These are phyloP conservation scores for Cladophialophora yegresii DNA, from an alignment of 2,329 filamentous ascomycete species.

Conservation along the genomic window DNA sequence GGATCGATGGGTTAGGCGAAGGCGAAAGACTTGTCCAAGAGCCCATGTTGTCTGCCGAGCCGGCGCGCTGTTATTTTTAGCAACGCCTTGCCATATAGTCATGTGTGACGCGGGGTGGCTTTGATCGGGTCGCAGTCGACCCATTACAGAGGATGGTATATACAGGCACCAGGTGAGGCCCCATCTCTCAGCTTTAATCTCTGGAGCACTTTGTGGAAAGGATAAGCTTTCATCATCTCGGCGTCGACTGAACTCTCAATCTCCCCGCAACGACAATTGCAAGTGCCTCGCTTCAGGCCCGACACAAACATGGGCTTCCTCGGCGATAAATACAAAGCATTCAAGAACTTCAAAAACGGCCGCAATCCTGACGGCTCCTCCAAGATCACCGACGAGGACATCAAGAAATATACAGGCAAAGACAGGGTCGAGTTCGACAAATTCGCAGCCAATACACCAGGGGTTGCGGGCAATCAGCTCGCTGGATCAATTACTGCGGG, in stretches of 20 bases:
- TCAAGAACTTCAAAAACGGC: constrained; percentile 21
- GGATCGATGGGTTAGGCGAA: too few species aligned
- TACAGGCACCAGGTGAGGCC: not conserved
- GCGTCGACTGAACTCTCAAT: not conserved
- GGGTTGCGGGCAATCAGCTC: constrained; percentile 24
- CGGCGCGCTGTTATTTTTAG: not conserved
- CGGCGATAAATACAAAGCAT: constrained; percentile 25
- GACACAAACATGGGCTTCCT: constrained; percentile 15
- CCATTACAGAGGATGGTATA: not conserved
- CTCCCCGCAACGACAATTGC: not conserved
- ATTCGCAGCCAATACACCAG: constrained; percentile 22
- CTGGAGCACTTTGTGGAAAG: not conserved
- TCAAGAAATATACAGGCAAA: constrained; percentile 27
- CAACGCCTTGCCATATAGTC: not conserved
- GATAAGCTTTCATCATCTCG: not conserved
- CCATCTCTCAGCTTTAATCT: not conserved
- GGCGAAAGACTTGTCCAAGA: not conserved
- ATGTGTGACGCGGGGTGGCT: not conserved
- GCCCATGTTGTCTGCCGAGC: not conserved
- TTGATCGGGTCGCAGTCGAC: not conserved
- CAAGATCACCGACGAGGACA: constrained; percentile 22
- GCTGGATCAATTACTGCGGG: constrained; percentile 23
- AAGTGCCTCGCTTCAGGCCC: not conserved
- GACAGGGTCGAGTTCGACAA: constrained; percentile 20
- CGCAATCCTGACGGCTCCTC: constrained; percentile 21